phyloP scores from a whole-genome alignment of 345 rosid genomes.

The Murraya koenigii region DNA sequence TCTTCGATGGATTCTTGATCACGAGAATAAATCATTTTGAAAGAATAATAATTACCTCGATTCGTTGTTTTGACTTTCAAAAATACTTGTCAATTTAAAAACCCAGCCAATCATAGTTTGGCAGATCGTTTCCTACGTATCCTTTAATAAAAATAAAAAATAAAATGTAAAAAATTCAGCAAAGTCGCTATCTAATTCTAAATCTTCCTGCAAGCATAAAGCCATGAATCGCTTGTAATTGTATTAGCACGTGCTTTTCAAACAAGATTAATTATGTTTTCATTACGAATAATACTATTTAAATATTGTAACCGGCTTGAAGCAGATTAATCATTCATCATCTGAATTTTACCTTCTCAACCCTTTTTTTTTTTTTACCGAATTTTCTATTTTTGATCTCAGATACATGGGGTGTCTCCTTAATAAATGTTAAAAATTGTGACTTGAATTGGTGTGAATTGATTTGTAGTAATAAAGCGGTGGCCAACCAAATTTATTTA shows the following conservation, averaged over 20 bases:
- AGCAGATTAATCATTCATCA: too few relatives aligned
- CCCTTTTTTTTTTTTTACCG: too few relatives aligned
- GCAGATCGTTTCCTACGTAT: too few relatives aligned
- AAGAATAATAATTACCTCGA: neutral
- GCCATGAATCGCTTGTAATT: neutral
- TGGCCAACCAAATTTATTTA: too few relatives aligned
- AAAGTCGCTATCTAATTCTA: neutral
- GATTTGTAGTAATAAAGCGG: too few relatives aligned
- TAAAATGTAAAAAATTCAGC: too few relatives aligned
- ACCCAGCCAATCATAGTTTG: neutral
- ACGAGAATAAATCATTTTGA: neutral
- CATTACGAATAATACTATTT: neutral
- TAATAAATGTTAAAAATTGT: too few relatives aligned
- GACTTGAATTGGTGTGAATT: too few relatives aligned
- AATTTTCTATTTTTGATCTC: too few relatives aligned
- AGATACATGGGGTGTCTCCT: too few relatives aligned
- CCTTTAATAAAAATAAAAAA: too few relatives aligned
- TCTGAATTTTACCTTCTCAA: too few relatives aligned
- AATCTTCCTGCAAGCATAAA: neutral
- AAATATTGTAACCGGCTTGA: neutral
- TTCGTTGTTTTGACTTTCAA: neutral
- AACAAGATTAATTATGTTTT: neutral
- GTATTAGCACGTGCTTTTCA: neutral
- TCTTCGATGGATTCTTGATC: neutral
- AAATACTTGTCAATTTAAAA: neutral